phyloP scores from a whole-genome alignment of 2,329 filamentous ascomycete genomes.

The Nemania abortiva region DNA sequence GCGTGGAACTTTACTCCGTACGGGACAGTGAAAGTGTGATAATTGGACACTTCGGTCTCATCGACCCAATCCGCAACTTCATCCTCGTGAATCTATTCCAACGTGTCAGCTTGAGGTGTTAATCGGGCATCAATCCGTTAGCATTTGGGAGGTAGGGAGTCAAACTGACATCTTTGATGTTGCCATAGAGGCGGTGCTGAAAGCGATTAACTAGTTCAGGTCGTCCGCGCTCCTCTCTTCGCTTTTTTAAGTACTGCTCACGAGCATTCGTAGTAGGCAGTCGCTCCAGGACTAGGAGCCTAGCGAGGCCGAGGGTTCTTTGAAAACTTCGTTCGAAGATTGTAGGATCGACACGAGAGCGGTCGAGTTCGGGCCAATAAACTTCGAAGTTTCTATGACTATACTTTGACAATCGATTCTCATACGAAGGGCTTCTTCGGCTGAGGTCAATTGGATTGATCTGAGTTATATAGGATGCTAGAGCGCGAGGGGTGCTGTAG shows the following conservation, averaged over 20 bases:
- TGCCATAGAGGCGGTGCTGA: constrained; percentile 65
- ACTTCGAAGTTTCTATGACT: constrained; percentile 87
- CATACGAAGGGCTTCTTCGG: constrained; percentile 85
- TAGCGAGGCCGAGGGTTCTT: constrained; percentile 80
- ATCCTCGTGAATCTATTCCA: constrained; percentile 69
- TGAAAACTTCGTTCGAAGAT: constrained; percentile 87
- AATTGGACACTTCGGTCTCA: constrained; percentile 80
- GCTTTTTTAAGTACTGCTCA: constrained; percentile 76
- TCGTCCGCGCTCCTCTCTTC: constrained; percentile 78
- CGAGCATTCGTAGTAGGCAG: constrained; percentile 76
- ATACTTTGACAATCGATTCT: constrained; percentile 88
- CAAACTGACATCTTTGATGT: constrained; percentile 73
- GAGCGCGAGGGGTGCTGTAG: constrained; percentile 79
- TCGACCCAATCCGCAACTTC: constrained; percentile 87
- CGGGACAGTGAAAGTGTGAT: constrained; percentile 80
- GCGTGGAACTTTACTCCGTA: constrained; percentile 73
- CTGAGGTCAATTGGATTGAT: constrained; percentile 83
- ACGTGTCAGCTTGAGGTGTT: constrained; percentile 3
- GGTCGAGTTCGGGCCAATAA: constrained; percentile 80
- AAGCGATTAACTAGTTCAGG: constrained; percentile 64
- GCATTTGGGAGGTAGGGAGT: background rate
- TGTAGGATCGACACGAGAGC: constrained; percentile 82
- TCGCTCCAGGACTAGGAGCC: constrained; percentile 82
- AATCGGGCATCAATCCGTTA: background rate
- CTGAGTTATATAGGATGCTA: constrained; percentile 85